Base-by-base conservation (phyloP, 169 alveolate species). In the Plasmodium inui region DNA sequence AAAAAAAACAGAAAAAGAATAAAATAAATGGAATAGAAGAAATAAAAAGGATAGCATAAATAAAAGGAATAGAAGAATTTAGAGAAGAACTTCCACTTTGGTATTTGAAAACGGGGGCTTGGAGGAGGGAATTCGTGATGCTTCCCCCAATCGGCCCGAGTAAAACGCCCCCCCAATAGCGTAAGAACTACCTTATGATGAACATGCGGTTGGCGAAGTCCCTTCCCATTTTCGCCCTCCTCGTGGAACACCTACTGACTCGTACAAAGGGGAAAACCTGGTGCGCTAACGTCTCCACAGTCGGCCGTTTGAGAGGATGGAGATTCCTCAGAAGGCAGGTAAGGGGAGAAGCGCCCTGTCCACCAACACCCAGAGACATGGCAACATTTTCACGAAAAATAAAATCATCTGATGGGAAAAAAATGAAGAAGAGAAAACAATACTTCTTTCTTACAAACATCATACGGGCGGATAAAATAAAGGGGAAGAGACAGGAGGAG, bases 121-220 rank as follows among this genome's bases (percentile, higher is more conserved):
- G 30, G 74, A 67, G 30, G 30, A 50, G 19, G 37, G 7, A 67
- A 26, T 26, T 12, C 37, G 6, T 67, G 30, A 17, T 67, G 8
- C 30, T 67, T 67, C 30, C 37, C 39, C 76, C 30, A 22, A 67
- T 0, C 3, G 76, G 76, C n/a, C 1, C 41, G 76, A 67, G 22
- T 26, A 0, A 10, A 67, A 26, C 14, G 76, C 76, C 41, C 76
- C 41, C 76, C n/a, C 41, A 19, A n/a, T 67, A 67, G 76, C 76
- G 37, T 12, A 67, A 4, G 37, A 67, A 10, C 17, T 26, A n/a
- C 5, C 76, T 9, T 19, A 67, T 28, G 76, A 22, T 67, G 76
- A 67, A 67, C 76, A 67, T 67, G 76, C 76, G 76, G 37, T n/a
- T 67, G 30, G 30, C 76, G 3, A 67, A 67, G 37, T 67, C 76